A percentile compares a stretch with the other conserved stretches of the same genome.
Conservation (phyloP, 805 yeast species). For the Lipomyces orientalis region DNA sequence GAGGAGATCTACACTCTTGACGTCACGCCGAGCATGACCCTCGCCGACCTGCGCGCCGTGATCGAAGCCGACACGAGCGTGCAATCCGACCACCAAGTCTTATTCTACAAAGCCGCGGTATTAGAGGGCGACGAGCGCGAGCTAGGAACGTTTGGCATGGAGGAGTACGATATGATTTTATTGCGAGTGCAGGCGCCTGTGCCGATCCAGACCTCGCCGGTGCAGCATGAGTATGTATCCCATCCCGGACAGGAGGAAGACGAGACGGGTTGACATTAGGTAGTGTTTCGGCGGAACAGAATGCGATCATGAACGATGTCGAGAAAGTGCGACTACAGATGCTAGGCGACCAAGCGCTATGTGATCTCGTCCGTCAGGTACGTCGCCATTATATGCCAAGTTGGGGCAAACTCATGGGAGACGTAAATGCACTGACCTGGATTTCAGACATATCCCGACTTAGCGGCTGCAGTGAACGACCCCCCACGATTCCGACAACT, state of each 20-base stretch:
- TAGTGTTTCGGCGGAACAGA: slow-evolving; percentile 15
- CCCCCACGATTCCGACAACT: slow-evolving; percentile 54
- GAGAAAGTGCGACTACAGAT: slow-evolving; percentile 47
- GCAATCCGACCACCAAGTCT: slow-evolving; percentile 53
- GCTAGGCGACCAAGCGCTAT: slow-evolving; percentile 44
- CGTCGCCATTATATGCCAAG: slow-evolving; percentile 1
- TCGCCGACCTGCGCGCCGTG: slow-evolving; percentile 74
- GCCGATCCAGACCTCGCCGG: slow-evolving; percentile 10
- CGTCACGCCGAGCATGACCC: slow-evolving; percentile 64
- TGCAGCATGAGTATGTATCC: slow-evolving; percentile 2
- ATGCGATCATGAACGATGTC: slow-evolving; percentile 35
- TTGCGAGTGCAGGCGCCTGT: slow-evolving; percentile 31
- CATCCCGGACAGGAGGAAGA: neutral
- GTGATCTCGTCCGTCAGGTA: slow-evolving; percentile 43
- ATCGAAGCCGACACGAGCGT: slow-evolving; percentile 72
- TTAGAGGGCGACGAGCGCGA: slow-evolving; percentile 49
- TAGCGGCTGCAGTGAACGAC: slow-evolving; percentile 55
- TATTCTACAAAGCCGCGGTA: slow-evolving; percentile 55
- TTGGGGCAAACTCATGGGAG: too few species aligned
- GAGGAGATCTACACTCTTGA: slow-evolving; percentile 64
- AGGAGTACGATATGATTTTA: slow-evolving; percentile 65
- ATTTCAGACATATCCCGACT: slow-evolving; percentile 52
- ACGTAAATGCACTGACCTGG: neutral
- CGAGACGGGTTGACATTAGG: neutral
- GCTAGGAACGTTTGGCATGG: slow-evolving; percentile 55